Evolutionary conservation across 2,329 filamentous ascomycete genomes (phyloP).

Genomic region (Pestalotiopsis sp.): DNA sequence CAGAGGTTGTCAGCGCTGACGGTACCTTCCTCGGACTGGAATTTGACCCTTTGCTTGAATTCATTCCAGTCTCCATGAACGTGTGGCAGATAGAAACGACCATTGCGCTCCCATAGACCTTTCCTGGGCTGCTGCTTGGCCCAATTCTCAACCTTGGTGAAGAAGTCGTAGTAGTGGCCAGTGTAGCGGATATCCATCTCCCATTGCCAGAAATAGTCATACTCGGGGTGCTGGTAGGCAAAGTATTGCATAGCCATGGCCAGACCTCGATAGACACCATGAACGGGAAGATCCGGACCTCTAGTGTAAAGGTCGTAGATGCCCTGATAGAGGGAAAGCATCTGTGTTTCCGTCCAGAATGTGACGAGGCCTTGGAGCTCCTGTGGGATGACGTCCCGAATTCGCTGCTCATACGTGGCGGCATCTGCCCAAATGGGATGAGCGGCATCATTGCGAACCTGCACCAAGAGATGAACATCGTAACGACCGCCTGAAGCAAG

Average conservation of each 20-base stretch:
- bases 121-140: slow-evolving; percentile 75
- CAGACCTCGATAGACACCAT: slow-evolving; percentile 89
- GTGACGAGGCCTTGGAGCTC: slow-evolving; percentile 91
- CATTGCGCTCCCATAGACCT: slow-evolving; percentile 79
- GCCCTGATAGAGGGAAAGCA: slow-evolving; percentile 87
- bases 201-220: slow-evolving; percentile 93
- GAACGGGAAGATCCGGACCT: slow-evolving; percentile 73
- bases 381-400: slow-evolving; percentile 70
- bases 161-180: slow-evolving; percentile 79
- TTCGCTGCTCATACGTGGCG: slow-evolving; percentile 67
- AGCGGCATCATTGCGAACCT: slow-evolving; percentile 76
- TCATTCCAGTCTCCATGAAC: slow-evolving; percentile 81
- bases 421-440: slow-evolving; percentile 80
- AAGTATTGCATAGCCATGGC: slow-evolving; percentile 97
- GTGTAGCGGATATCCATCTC: slow-evolving; percentile 93
- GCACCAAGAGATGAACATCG: slow-evolving; percentile 82
- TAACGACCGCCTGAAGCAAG: slow-evolving; percentile 85
- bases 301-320: slow-evolving; percentile 76
- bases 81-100: slow-evolving; percentile 76
- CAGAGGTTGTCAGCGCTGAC: slow-evolving; percentile 70
- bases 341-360: slow-evolving; percentile 92
- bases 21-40: slow-evolving; percentile 73
- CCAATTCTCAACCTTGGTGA: slow-evolving; percentile 72
- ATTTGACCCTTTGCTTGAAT: slow-evolving; percentile 75
- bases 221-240: slow-evolving; percentile 84